Base-by-base conservation (phyloP, 495 filamentous ascomycete species). In the Aspergillus carlsbadensis region DNA sequence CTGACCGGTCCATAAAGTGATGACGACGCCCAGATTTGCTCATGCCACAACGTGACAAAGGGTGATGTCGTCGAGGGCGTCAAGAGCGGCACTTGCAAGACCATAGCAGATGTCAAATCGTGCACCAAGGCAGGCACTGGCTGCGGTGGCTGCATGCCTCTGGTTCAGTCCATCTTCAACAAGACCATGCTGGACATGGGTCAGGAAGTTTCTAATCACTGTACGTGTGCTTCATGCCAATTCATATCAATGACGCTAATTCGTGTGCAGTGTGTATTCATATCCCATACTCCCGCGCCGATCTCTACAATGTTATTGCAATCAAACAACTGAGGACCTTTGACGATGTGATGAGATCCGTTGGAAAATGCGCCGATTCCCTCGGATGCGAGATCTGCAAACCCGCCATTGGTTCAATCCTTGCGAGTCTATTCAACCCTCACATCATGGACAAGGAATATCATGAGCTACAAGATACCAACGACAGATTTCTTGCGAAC, bases 71-170 rank as follows among this genome's bases (percentile, higher is more conserved):
- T 86, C 20, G 81, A 80, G 8, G 79, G 74, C 11, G 83, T 95
- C 68, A 95, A 92, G 64, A 84, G 87, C 49, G 92, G 90, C 31
- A 85, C 81, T 31, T 96, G 92, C 77, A 96, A 89, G 70, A 87
- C 86, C 5, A 82, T 96, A 31, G 89, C 85, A 26, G 88, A 96
- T 50, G 84, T 96, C 64, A 96, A 98, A 71, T 85, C 89, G 3
- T 96, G 91, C 74, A 98, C 93, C 33, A 96, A 96, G 64, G 93
- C 92, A 52, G 93, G 93, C 31, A 96, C 91, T 10, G 93, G 93
- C 5, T 98, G 93, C 66, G 93, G 91, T 62, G 92, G 93, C 13
- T 98, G 93, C 68, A 87, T 98, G 83, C 93, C 93, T 10, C 80
- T 98, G 26, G 89, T 96, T 1, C 90, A 91, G 44, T 86, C 86